Conservation (phyloP, 2,329 filamentous ascomycete species). For the Coniochaeta sp. region DNA sequence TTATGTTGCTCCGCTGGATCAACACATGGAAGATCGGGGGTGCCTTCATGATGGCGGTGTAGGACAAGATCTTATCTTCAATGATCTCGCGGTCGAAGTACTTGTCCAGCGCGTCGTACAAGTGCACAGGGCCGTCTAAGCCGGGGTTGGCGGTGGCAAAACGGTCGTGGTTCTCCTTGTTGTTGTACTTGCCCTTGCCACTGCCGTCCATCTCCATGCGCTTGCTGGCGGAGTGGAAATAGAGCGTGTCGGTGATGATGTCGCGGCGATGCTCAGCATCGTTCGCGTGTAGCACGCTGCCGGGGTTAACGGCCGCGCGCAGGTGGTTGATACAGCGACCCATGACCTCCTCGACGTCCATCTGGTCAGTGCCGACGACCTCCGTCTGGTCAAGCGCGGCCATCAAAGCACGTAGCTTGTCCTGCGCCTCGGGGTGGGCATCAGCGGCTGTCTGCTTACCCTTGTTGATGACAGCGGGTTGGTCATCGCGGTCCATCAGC, state of each 20-base stretch:
- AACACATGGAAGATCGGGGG: slow-evolving; percentile 85
- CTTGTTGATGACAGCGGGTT: neutral
- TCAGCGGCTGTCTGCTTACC: neutral
- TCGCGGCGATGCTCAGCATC: slow-evolving; percentile 58
- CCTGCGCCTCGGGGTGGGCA: neutral
- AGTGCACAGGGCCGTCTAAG: slow-evolving; percentile 43
- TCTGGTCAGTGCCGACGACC: slow-evolving; percentile 54
- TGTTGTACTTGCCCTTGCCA: slow-evolving; percentile 28
- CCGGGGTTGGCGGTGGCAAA: slow-evolving; percentile 55
- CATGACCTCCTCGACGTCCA: slow-evolving; percentile 95
- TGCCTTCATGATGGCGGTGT: slow-evolving; percentile 65
- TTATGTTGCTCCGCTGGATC: slow-evolving; percentile 75
- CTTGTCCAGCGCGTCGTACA: slow-evolving; percentile 80
- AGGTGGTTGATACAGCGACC: slow-evolving; percentile 85
- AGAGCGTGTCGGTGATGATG: slow-evolving; percentile 65
- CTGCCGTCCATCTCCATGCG: slow-evolving; percentile 43
- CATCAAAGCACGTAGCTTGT: slow-evolving; percentile 7
- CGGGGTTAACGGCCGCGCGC: slow-evolving; percentile 77
- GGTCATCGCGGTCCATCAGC: neutral
- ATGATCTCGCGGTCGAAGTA: slow-evolving; percentile 77
- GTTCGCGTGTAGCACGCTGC: slow-evolving; percentile 47
- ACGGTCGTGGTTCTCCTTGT: slow-evolving; percentile 50
- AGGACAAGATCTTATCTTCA: slow-evolving; percentile 57
- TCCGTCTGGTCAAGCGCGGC: slow-evolving; percentile 18
- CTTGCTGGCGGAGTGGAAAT: slow-evolving; percentile 55